Conservation (phyloP, 441 rosid species). For the Arabidopsis lyrata region DNA sequence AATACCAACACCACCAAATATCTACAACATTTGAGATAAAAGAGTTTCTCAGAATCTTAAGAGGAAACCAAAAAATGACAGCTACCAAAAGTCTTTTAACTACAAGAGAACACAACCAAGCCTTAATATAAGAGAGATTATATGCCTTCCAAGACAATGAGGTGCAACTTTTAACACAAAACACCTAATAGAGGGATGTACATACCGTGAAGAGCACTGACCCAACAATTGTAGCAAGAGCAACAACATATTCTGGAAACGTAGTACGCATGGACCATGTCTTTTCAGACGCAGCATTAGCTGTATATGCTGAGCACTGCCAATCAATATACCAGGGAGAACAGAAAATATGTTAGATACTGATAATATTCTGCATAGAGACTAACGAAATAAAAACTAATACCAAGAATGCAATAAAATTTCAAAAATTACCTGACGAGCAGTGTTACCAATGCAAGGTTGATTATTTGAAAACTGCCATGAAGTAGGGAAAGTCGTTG, state of each 20-base stretch:
- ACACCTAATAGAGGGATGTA: conserved; percentile 31
- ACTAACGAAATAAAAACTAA: background rate
- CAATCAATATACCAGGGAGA: conserved; percentile 22
- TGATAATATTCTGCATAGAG: conserved; percentile 4
- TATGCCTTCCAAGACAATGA: conserved; percentile 13
- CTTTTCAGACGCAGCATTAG: conserved; percentile 82
- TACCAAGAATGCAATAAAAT: background rate
- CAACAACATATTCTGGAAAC: conserved; percentile 98
- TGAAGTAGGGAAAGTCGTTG: conserved; percentile 69
- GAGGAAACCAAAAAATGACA: conserved; percentile 14
- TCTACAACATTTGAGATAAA: conserved; percentile 54
- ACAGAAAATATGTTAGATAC: conserved; percentile 12
- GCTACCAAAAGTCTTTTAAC: conserved; percentile 2
- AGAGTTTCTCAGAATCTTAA: conserved; percentile 24
- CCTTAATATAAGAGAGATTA: conserved; percentile 9
- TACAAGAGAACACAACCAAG: conserved; percentile 25
- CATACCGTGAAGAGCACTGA: conserved; percentile 96
- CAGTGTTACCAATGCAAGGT: conserved; percentile 71
- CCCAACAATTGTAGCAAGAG: conserved; percentile 97
- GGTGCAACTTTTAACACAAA: conserved; percentile 23
- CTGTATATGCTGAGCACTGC: conserved; percentile 92
- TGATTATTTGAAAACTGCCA: conserved; percentile 69
- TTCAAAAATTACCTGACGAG: conserved; percentile 63
- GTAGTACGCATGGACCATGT: conserved; percentile 97
- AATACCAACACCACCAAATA: conserved; percentile 99